Base-by-base conservation (phyloP, 345 rosid species). In the Firmiana major region DNA sequence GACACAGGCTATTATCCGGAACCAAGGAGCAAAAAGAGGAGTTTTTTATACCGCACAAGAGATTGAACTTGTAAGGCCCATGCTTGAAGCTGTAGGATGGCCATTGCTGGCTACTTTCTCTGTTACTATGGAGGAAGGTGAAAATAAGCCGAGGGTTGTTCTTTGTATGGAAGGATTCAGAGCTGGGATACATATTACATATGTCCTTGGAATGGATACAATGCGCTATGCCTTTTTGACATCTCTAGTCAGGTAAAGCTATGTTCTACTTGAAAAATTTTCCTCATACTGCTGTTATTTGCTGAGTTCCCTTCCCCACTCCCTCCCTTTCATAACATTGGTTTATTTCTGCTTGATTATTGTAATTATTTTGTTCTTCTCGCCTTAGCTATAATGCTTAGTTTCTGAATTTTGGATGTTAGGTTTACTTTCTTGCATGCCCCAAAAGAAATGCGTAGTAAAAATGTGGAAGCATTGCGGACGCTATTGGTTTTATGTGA, bases 71-170 rank as follows among this genome's bases (percentile, higher is more conserved):
- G 86, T 92, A 77, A 90, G 92, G 87, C 99, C 98, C 71, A 93
- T 96, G 98, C 95, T 96, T 81, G 99, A 96, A 83, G 98, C 99
- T 60, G 97, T 96, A 78, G 99, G 98, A 66, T 96, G 99, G 99
- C 93, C 97, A 54, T 82, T 93, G 81, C 98, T 96, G 73, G 99
- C 97, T 73, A 88, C 99, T 75, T 96, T 96, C 88, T 93, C 99
- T 0, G 99, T 96, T 73, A 93, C 94, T 24, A 93, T 96, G 97
- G 99, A 93, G 87, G 99, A 93, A 88, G 98, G 92, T 84, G 99
- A 96, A 31, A 92, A 93, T 85, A 96, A 92, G 79, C 93, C 97
- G 22, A 90, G 97, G 83, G 84, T 96, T 81, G 83, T 88, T 84
- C 93, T 88, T 71, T 93, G 98, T 83, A 91, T 96, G 98, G 99